Evolutionary conservation across 2,329 filamentous ascomycete species (phyloP), one percentile per base, ranked within the genome.

Genomic region (Blastomyces emzantsi): DNA sequence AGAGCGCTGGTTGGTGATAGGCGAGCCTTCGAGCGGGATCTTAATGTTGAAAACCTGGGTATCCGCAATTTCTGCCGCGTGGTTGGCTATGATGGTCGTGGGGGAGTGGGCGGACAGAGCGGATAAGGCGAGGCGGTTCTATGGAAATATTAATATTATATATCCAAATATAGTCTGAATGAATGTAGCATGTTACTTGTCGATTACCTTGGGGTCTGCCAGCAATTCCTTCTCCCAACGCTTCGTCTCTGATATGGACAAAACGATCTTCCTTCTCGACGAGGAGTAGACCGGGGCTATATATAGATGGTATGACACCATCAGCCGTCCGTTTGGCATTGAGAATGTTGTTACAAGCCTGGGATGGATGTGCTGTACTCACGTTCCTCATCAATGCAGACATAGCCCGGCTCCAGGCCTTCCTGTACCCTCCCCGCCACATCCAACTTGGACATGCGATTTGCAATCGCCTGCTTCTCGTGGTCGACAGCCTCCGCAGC

Each of bases 41-140:
- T 86, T 86, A 73, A 92, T 77, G 72, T 92, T 95, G 85, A 92
- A 96, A 66, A 89, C 83, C 63, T 96, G 91, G 62, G 85, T 87
- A 73, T 94, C 88, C 51, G 82, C 77, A 65, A 90, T 83, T 62
- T 83, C 78, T 36, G 87, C 80, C 0, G 84, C 77, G 9, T 83
- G 84, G 51, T 86, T 88, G 62, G 83, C 82, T 54, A 96, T 82
- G 55, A 92, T 81, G 13, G 83, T 76, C 64, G 82, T 82, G 7
- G 89, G 87, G 66, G 90, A 82, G 67, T 87, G 85, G 11, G 83
- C 81, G 72, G 85, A 87, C 60, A 95, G 80, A 1, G 89, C 89
- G 1, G 87, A 85, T 43, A 94, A 82, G 5, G 90, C 90, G 17
- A 95, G 86, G 66, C 89, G 90, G 70, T 85, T 85, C 79, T 81